Percentiles rank a stretch among this genome's conserved stretches.
phyloP scores from a whole-genome alignment of 176 grass and related monocot species.

The Neostapfia colusana region DNA sequence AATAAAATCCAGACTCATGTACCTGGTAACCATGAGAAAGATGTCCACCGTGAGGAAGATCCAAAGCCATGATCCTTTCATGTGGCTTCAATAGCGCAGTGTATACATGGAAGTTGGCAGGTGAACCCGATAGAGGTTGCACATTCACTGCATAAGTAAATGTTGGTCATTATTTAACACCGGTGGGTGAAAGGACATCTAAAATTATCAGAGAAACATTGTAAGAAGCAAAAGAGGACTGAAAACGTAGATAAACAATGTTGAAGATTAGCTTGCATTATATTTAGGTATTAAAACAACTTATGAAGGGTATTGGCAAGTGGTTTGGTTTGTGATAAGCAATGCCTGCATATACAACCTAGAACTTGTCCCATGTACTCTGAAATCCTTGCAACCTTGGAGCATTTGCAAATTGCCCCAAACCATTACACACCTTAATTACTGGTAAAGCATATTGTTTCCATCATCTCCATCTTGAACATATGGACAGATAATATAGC shows the following conservation, averaged over 20 bases:
- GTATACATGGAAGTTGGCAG: conserved; percentile 97
- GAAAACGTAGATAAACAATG: background rate
- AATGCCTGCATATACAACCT: conserved; percentile 27
- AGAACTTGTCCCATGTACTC: background rate
- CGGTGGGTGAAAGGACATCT: conserved; percentile 6
- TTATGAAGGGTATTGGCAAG: background rate
- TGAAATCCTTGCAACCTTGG: background rate
- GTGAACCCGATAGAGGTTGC: conserved; percentile 90
- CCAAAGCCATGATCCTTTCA: conserved; percentile 98
- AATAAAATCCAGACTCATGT: conserved; percentile 26
- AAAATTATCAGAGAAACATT: background rate
- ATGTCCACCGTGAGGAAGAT: conserved; percentile 99
- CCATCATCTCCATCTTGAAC: conserved; percentile 7
- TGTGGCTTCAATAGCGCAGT: conserved; percentile 96
- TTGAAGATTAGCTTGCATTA: conserved; percentile 10
- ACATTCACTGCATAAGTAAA: conserved; percentile 76
- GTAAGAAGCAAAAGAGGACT: background rate
- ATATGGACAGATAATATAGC: too few relatives aligned
- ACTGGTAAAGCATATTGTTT: background rate
- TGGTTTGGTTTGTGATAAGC: conserved; percentile 1
- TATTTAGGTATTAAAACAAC: conserved; percentile 13
- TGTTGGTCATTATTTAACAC: conserved; percentile 27
- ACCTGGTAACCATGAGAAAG: conserved; percentile 99
- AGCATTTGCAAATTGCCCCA: conserved; percentile 15
- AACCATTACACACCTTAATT: background rate